These are phyloP conservation scores for Saxispiralis lemnorum DNA, from an alignment of 495 filamentous ascomycete genomes.

Conservation along the genomic window DNA sequence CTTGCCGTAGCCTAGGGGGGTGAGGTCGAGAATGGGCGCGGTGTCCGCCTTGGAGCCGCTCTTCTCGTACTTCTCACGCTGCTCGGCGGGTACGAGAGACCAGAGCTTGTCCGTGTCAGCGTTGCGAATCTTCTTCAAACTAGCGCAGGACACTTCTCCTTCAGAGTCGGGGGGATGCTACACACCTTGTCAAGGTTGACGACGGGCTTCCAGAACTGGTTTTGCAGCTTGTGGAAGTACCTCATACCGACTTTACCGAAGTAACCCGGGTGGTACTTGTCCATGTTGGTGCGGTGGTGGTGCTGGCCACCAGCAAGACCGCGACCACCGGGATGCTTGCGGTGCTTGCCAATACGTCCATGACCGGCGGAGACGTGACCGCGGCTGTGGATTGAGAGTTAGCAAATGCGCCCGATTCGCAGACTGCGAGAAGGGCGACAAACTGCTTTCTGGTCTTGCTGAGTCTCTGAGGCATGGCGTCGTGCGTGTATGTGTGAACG, in stretches of 20 bases:
- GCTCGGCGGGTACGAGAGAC: constrained; percentile 64
- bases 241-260: constrained; percentile 97
- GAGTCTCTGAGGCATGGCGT: constrained; percentile 64
- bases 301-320: constrained; percentile 94
- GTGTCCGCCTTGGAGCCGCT: constrained; percentile 48
- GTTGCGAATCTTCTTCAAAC: constrained; percentile 1
- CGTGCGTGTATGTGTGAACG: constrained; percentile 10
- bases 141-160: not conserved
- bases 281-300: constrained; percentile 68
- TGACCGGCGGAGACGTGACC: constrained; percentile 89
- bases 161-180: too few species aligned
- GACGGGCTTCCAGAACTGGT: constrained; percentile 82
- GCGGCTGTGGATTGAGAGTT: constrained; percentile 37
- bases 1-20: constrained; percentile 82
- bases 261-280: constrained; percentile 93
- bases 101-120: constrained; percentile 39
- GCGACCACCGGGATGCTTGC: constrained; percentile 85
- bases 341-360: constrained; percentile 83
- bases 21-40: constrained; percentile 81
- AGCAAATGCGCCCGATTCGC: constrained; percentile 7
- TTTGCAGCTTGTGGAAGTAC: constrained; percentile 78
- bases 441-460: constrained; percentile 74
- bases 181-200: constrained; percentile 81
- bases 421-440: constrained; percentile 23
- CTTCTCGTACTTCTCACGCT: constrained; percentile 64